Percentiles rank a stretch among this genome's conserved stretches.
Conservation (phyloP, 2,329 filamentous ascomycete genomes). For the Colletotrichum sp. region DNA sequence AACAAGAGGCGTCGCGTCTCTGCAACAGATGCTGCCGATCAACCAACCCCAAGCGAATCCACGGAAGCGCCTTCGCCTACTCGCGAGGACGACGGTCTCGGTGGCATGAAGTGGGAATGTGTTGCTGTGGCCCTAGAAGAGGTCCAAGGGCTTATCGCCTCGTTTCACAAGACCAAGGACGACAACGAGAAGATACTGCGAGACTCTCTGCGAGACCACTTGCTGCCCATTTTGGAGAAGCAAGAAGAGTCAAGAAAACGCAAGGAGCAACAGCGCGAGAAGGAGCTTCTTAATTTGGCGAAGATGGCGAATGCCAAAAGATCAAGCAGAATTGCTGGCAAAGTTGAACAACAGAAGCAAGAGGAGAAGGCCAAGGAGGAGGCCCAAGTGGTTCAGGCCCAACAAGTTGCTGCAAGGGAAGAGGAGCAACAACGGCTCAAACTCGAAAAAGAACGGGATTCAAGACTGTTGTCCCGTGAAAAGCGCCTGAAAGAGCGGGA, state of each 20-base stretch:
- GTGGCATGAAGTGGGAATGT: conserved; percentile 88
- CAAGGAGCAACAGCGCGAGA: conserved; percentile 71
- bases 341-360: conserved; percentile 76
- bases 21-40: conserved; percentile 42
- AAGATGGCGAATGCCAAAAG: conserved; percentile 94
- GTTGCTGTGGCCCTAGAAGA: conserved; percentile 82
- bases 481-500: conserved; percentile 87
- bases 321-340: conserved; percentile 86
- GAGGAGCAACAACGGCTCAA: conserved; percentile 65
- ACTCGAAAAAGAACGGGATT: conserved; percentile 75
- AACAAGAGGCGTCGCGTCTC: conserved; percentile 73
- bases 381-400: conserved; percentile 66
- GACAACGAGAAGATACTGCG: conserved; percentile 82
- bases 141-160: conserved; percentile 72
- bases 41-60: conserved; percentile 26
- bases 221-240: conserved; percentile 84
- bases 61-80: conserved; percentile 27
- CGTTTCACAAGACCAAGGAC: conserved; percentile 77
- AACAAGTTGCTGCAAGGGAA: conserved; percentile 69
- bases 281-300: conserved; percentile 79
- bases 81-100: conserved; percentile 67
- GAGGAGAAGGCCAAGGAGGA: conserved; percentile 75
- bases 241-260: conserved; percentile 76
- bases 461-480: conserved; percentile 82
- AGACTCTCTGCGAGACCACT: conserved; percentile 73